These are phyloP conservation scores for Sordariomycetes sp. DNA, from an alignment of 2,329 filamentous ascomycete species.

Conservation along the genomic window DNA sequence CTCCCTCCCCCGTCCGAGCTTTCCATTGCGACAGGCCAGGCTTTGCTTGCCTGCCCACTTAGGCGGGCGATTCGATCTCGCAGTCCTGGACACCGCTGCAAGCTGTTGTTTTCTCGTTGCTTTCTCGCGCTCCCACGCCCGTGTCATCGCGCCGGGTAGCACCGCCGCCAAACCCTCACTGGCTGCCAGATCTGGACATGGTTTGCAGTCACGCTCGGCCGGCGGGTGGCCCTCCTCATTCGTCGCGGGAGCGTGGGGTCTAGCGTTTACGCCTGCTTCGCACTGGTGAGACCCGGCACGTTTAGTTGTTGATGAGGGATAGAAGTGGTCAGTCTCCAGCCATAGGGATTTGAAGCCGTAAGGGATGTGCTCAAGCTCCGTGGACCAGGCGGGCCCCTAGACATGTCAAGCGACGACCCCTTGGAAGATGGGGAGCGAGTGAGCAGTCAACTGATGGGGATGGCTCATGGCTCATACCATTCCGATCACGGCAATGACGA, in stretches of 20 bases:
- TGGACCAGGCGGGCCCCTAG: too few relatives aligned
- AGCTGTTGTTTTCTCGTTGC: constrained; percentile 1
- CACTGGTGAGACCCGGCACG: not conserved
- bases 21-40: not conserved
- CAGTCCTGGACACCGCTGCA: constrained; percentile 1
- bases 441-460: not conserved
- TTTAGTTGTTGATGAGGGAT: not conserved
- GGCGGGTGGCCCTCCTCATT: not conserved
- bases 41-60: constrained; percentile 1
- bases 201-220: not conserved
- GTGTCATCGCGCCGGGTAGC: not conserved
- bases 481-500: too few relatives aligned
- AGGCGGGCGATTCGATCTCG: too few relatives aligned
- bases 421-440: too few relatives aligned
- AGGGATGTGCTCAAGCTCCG: too few relatives aligned
- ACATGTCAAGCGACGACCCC: too few relatives aligned
- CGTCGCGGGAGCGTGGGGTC: constrained; percentile 3
- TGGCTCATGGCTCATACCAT: too few relatives aligned
- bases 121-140: not conserved
- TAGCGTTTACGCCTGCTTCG: not conserved
- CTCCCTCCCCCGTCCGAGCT: not conserved
- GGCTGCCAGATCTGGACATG: not conserved
- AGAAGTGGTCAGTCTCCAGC: too few relatives aligned
- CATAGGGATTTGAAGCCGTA: constrained; percentile 1
- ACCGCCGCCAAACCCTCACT: constrained; percentile 2